phyloP scores from a whole-genome alignment of 805 yeast species.

The Barnettozyma botsteinii region DNA sequence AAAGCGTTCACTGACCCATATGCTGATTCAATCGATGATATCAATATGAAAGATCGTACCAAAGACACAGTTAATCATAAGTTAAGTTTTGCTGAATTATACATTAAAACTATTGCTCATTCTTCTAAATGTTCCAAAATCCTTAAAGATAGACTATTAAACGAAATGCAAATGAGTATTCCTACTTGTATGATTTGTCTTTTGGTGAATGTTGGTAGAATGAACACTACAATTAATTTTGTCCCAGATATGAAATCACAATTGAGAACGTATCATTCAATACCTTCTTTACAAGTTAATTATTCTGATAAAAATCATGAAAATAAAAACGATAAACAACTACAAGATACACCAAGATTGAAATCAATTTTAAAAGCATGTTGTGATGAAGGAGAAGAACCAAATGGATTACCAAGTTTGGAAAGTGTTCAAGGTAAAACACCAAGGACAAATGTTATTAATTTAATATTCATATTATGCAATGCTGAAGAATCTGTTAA shows the following conservation, averaged over 20 bases:
- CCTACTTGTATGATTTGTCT: constrained; percentile 78
- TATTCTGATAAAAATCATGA: constrained; percentile 29
- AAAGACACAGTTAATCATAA: constrained; percentile 33
- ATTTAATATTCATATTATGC: constrained; percentile 68
- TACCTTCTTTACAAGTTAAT: constrained; percentile 79
- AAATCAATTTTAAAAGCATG: constrained; percentile 87
- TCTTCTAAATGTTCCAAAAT: constrained; percentile 80
- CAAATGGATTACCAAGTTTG: constrained; percentile 44
- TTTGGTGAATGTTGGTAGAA: constrained; percentile 84
- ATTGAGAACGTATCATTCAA: constrained; percentile 86
- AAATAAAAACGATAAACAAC: constrained; percentile 56
- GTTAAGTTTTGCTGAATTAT: constrained; percentile 77
- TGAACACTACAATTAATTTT: constrained; percentile 92
- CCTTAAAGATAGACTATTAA: constrained; percentile 66
- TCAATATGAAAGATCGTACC: constrained; percentile 29
- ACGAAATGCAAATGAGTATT: constrained; percentile 55
- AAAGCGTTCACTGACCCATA: constrained; percentile 65
- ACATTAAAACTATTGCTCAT: constrained; percentile 74
- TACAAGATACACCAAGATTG: constrained; percentile 92
- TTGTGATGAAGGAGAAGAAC: constrained; percentile 59
- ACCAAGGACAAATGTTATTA: constrained; percentile 61
- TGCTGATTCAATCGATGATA: constrained; percentile 33
- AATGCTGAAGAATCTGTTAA: constrained; percentile 53
- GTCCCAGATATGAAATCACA: constrained; percentile 95
- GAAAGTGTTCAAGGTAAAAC: constrained; percentile 26